Evolutionary conservation across 73 alveolate genomes (phyloP).

Genomic region (Tetrahymena malaccensis): DNA sequence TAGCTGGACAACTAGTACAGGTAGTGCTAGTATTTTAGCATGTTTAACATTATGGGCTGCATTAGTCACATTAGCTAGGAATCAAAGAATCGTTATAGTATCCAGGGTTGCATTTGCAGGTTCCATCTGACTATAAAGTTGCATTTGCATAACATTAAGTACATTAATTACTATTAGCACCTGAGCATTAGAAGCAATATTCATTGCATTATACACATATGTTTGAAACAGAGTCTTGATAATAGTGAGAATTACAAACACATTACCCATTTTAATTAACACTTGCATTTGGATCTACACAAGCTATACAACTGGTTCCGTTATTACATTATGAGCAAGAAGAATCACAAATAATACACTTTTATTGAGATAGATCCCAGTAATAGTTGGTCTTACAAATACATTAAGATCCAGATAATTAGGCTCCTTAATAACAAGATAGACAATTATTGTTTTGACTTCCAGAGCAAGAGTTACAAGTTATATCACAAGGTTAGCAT

Average conservation of each 20-base stretch:
- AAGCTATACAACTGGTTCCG: background rate
- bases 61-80: background rate
- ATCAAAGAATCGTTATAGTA: background rate
- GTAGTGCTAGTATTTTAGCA: background rate
- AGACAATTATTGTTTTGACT: background rate
- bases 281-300: background rate
- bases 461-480: background rate
- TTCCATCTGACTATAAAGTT: background rate
- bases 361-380: background rate
- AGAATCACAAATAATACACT: background rate
- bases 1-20: background rate
- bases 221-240: background rate
- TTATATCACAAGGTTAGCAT: background rate
- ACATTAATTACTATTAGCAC: background rate
- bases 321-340: background rate
- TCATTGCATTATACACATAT: background rate
- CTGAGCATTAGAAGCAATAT: background rate
- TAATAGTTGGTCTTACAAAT: background rate
- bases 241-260: background rate
- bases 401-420: background rate
- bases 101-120: background rate
- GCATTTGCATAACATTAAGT: background rate
- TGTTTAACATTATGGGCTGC: background rate
- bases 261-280: background rate
- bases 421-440: background rate